Evolutionary conservation across 257 asterid genomes (phyloP).

Genomic region (Solanum peruvianum): DNA sequence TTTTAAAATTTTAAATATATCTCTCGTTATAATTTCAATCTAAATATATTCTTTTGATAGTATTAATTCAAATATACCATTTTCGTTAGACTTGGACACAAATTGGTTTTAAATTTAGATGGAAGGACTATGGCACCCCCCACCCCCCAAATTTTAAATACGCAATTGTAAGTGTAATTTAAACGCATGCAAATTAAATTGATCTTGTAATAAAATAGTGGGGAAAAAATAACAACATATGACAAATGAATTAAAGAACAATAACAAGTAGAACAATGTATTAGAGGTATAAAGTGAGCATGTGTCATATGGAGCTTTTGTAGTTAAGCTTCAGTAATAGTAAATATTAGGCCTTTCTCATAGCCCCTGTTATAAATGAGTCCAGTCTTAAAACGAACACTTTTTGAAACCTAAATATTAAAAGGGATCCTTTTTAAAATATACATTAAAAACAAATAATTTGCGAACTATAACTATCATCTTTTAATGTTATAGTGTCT

Average conservation of each 20-base stretch:
- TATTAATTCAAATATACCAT: too few species aligned
- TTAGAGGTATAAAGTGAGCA: neutral
- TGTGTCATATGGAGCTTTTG: neutral
- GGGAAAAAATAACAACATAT: neutral
- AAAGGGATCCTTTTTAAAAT: too few species aligned
- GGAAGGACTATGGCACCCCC: neutral
- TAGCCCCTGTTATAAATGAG: neutral
- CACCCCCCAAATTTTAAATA: neutral
- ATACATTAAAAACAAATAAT: fast-evolving
- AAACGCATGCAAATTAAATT: neutral
- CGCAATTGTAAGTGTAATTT: neutral
- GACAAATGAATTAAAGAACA: neutral
- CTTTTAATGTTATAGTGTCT: too few species aligned
- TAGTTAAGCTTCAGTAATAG: neutral
- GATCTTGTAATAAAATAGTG: neutral
- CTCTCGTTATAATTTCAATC: too few species aligned
- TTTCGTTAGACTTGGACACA: neutral
- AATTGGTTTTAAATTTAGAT: neutral
- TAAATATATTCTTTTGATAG: too few species aligned
- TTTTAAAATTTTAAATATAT: too few species aligned
- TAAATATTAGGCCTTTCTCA: neutral
- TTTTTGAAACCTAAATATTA: too few species aligned
- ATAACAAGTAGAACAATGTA: neutral
- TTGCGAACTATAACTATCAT: too few species aligned
- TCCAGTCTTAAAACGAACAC: too few species aligned